Base-by-base conservation (phyloP, 140 eudicot genomes). In the Bidens hawaiensis region DNA sequence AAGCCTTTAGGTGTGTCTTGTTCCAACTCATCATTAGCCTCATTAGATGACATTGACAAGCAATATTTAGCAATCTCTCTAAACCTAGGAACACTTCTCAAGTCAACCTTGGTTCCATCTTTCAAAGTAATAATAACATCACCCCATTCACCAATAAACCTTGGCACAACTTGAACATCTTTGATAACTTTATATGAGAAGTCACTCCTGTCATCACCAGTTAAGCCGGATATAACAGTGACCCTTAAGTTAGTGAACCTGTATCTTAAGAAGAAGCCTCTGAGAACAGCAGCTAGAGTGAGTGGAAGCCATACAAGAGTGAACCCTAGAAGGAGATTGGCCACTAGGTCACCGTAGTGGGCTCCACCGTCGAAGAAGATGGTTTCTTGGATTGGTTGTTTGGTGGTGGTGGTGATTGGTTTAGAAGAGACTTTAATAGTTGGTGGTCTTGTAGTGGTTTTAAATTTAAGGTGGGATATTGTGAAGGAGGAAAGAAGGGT, bases 111-210 rank as follows among this genome's bases (percentile, higher is more conserved):
- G 2, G 95, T 91, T 2, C 98, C 98, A 84, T 91, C 98, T 46
- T 74, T 80, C 62, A 91, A 61, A 2, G 96, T 91, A 22, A 91
- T 91, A 68, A 91, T 76, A 53, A 91, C 83, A 51, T 91, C 98
- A 55, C 98, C 98, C 98, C 98, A 91, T 65, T 91, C 98, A 5
- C 98, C 98, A 13, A 91, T 84, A 72, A 90, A 90, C 65, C 96
- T 82, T 0, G 96, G 96, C 1, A 91, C 98, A 63, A 91, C 98
- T 70, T 91, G 94, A 36, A 87, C 96, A 76, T 87, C 96, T 50
- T 80, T 87, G 31, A 91, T 70, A 18, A 87, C 98, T 34, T 80
- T 68, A 45, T 87, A 91, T 2, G 91, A 75, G 11, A 91, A 91
- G 60, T 91, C 98, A 73, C 96, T 84, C 52, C 98, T 80, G 57